Conservation (phyloP, 2,329 filamentous ascomycete genomes). For the Aspergillus sp. region DNA sequence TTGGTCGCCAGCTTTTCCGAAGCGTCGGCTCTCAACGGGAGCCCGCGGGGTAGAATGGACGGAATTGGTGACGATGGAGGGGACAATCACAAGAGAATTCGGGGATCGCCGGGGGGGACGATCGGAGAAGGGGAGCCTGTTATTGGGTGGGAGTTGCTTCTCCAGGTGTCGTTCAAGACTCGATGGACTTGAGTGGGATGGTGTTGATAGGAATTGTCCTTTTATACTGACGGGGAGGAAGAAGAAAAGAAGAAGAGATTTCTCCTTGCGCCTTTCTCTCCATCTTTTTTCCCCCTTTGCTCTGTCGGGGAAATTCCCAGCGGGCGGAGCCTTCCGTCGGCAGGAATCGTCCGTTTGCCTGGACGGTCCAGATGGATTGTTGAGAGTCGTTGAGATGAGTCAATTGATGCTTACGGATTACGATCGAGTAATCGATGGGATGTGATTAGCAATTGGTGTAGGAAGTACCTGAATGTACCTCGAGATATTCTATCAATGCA, state of each 20-base stretch:
- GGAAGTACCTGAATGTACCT: too few species aligned
- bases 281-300: not conserved
- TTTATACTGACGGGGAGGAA: too few species aligned
- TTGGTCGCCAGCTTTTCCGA: conserved; percentile 49
- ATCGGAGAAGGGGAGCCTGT: not conserved
- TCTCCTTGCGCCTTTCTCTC: too few species aligned
- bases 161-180: too few species aligned
- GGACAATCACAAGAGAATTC: conserved; percentile 5
- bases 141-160: not conserved
- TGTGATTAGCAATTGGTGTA: too few species aligned
- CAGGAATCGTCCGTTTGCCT: too few species aligned
- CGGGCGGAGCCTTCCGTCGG: conserved; percentile 17
- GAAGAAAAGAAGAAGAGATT: too few species aligned
- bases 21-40: conserved; percentile 33
- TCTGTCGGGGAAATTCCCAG: not conserved
- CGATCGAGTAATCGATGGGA: not conserved
- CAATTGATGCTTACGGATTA: not conserved
- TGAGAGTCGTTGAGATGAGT: too few species aligned
- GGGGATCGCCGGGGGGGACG: conserved; percentile 24
- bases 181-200: too few species aligned
- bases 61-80: conserved; percentile 1
- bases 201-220: too few species aligned
- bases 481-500: too few species aligned
- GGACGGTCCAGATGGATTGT: too few species aligned
- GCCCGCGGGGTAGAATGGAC: conserved; percentile 25